phyloP scores from a whole-genome alignment of 345 rosid genomes.

The Triadica sebifera region DNA sequence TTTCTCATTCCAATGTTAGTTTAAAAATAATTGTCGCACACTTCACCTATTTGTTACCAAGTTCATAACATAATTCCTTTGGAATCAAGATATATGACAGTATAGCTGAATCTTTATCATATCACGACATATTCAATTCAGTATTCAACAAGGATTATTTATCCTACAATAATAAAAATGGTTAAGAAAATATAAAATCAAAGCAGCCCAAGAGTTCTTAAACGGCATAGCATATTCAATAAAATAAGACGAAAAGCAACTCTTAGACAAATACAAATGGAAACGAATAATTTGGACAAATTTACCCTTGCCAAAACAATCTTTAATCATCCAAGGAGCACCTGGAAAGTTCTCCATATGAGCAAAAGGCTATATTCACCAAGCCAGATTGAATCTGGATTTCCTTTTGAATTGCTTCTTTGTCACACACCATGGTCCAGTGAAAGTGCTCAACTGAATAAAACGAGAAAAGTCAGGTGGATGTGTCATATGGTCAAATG shows the following conservation, averaged over 20 bases:
- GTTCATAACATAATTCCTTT: neutral
- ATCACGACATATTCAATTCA: neutral
- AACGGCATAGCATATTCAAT: neutral
- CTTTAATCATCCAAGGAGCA: neutral
- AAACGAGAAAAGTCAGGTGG: neutral
- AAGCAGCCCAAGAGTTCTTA: neutral
- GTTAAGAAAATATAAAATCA: neutral
- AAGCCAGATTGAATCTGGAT: slow-evolving; percentile 48
- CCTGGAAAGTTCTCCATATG: neutral
- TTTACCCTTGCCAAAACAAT: neutral
- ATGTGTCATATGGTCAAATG: too few relatives aligned
- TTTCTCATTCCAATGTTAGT: too few relatives aligned
- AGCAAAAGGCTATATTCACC: slow-evolving; percentile 37
- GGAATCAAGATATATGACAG: neutral
- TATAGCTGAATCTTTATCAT: neutral
- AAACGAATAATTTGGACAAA: neutral
- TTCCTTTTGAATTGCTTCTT: slow-evolving; percentile 67
- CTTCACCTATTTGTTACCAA: too few relatives aligned
- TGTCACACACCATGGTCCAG: slow-evolving; percentile 72
- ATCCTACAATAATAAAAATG: neutral
- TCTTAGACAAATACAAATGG: neutral
- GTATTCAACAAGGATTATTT: neutral
- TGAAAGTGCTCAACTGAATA: slow-evolving; percentile 80
- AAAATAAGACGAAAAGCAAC: neutral
- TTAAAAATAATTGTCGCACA: too few relatives aligned